These are phyloP conservation scores for Penicillium ochrochloron DNA, from an alignment of 495 filamentous ascomycete genomes.

Conservation along the genomic window DNA sequence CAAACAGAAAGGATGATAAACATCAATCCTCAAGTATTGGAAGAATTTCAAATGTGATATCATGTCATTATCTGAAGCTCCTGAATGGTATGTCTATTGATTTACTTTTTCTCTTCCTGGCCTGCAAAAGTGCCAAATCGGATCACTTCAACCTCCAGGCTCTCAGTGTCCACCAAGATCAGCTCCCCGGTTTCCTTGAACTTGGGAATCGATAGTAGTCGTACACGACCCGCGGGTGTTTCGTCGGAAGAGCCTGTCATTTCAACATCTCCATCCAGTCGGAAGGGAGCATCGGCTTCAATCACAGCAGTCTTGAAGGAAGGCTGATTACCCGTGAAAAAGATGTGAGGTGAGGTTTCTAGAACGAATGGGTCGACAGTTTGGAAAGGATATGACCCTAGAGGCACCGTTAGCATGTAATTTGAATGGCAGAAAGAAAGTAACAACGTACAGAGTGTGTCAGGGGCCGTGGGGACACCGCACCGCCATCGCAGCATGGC, in stretches of 20 bases:
- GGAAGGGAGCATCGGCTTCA: constrained; percentile 50
- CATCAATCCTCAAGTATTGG: neutral
- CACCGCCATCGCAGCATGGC: constrained; percentile 88
- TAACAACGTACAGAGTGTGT: constrained; percentile 81
- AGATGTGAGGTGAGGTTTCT: constrained; percentile 84
- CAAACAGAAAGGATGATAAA: neutral
- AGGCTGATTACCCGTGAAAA: constrained; percentile 87
- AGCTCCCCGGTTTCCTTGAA: constrained; percentile 82
- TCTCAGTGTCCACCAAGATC: constrained; percentile 86
- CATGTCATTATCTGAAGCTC: constrained; percentile 14
- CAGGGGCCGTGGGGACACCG: constrained; percentile 91
- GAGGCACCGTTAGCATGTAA: constrained; percentile 15
- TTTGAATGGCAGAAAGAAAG: neutral
- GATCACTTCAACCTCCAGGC: constrained; percentile 73
- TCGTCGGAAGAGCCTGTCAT: constrained; percentile 44
- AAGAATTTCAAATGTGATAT: neutral
- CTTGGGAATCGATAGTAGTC: constrained; percentile 77
- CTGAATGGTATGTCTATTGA: constrained; percentile 15
- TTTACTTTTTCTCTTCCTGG: constrained; percentile 48
- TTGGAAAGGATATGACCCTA: constrained; percentile 96
- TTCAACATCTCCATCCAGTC: constrained; percentile 44
- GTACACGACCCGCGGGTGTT: constrained; percentile 65
- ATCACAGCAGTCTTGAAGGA: constrained; percentile 78
- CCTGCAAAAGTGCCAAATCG: constrained; percentile 62
- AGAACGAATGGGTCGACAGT: constrained; percentile 86